Evolutionary conservation across 129 eudicot species (phyloP).

Genomic region (Flaveria linearis): DNA sequence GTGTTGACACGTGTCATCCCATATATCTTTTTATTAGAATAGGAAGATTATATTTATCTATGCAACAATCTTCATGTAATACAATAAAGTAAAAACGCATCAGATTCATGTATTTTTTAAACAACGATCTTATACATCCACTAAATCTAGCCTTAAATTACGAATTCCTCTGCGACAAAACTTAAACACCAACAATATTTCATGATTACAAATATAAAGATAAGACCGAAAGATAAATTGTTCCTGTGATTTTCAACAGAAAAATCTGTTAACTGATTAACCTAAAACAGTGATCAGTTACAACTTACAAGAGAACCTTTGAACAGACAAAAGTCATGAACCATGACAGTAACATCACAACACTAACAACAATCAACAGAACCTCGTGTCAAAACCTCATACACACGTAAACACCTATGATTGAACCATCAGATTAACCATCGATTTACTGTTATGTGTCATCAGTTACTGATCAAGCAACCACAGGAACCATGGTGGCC

Average conservation of each 20-base stretch:
- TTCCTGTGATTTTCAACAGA: no score
- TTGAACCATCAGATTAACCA: background rate
- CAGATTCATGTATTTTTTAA: no score
- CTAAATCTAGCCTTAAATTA: no score
- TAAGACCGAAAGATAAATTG: no score
- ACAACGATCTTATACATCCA: no score
- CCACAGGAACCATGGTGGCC: slow-evolving; percentile 57
- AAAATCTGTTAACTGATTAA: background rate
- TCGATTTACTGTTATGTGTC: background rate
- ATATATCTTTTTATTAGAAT: no score
- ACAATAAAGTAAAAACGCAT: background rate
- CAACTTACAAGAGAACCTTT: slow-evolving; percentile 13
- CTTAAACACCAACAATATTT: no score
- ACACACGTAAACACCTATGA: background rate
- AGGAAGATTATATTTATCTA: no score
- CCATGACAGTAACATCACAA: background rate
- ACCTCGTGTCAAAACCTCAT: background rate
- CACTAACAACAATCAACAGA: background rate
- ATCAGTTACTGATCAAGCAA: slow-evolving; percentile 55
- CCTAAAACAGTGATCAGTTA: slow-evolving; percentile 19
- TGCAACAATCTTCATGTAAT: no score
- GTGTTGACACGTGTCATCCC: no score
- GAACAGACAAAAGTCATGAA: slow-evolving; percentile 2
- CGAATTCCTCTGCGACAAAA: no score
- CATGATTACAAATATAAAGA: no score